phyloP scores from a whole-genome alignment of 495 filamentous ascomycete genomes.

The Annulohypoxylon moriforme region DNA sequence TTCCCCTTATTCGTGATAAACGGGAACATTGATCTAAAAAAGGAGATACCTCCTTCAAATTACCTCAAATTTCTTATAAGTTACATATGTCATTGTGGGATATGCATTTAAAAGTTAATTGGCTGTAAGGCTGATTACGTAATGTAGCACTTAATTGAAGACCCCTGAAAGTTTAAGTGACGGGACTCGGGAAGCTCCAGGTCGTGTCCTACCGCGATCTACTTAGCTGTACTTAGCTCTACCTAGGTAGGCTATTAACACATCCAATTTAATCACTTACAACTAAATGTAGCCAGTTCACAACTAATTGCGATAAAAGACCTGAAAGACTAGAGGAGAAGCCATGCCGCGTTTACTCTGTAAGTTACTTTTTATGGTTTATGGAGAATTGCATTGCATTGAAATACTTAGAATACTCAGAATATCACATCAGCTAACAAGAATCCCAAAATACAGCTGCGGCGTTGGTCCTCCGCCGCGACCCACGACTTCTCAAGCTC shows the following conservation, averaged over 20 bases:
- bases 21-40: not conserved
- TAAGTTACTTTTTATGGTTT: slow-evolving; percentile 30
- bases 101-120: slow-evolving; percentile 31
- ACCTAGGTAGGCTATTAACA: not conserved
- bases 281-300: slow-evolving; percentile 24
- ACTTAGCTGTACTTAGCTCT: not conserved
- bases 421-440: slow-evolving; percentile 22
- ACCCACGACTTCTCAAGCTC: slow-evolving; percentile 75
- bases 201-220: slow-evolving; percentile 26
- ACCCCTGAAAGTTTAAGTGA: slow-evolving; percentile 42
- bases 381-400: not conserved
- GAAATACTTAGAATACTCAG: not conserved
- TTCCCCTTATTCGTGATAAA: not conserved
- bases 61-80: not conserved
- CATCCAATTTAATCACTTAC: not conserved
- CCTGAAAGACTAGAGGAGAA: slow-evolving; percentile 12
- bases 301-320: slow-evolving; percentile 6
- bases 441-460: slow-evolving; percentile 53
- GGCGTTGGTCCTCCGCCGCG: slow-evolving; percentile 66
- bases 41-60: not conserved
- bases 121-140: slow-evolving; percentile 36
- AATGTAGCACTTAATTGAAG: slow-evolving; percentile 24
- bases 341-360: slow-evolving; percentile 50
- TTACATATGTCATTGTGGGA: not conserved
- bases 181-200: slow-evolving; percentile 22